phyloP scores from a whole-genome alignment of 495 filamentous ascomycete species.

The Podospora anserina region DNA sequence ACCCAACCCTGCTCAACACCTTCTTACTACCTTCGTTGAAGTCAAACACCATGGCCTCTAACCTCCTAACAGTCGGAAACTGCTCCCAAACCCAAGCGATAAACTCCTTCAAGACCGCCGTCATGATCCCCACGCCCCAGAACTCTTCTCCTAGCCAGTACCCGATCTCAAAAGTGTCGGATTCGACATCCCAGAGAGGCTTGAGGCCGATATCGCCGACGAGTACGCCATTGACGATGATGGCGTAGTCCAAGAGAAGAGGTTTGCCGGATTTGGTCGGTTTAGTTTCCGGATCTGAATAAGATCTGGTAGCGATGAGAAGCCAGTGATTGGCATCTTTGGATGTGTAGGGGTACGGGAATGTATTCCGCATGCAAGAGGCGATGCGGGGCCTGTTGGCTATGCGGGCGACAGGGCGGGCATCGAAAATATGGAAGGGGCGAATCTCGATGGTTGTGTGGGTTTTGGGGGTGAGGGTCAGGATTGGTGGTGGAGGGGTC shows the following conservation, averaged over 20 bases:
- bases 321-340: constrained; percentile 33
- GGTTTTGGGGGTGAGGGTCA: constrained; percentile 10
- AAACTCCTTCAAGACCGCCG: constrained; percentile 26
- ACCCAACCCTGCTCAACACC: constrained; percentile 39
- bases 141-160: constrained; percentile 37
- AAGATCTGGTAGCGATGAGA: not conserved
- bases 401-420: constrained; percentile 19
- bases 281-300: constrained; percentile 8
- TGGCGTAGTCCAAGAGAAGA: constrained; percentile 28
- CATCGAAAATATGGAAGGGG: constrained; percentile 31
- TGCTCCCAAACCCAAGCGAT: constrained; percentile 36
- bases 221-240: constrained; percentile 30
- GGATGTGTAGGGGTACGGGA: constrained; percentile 39
- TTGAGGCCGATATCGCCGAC: constrained; percentile 37
- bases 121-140: constrained; percentile 42
- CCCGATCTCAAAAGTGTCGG: constrained; percentile 36
- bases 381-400: constrained; percentile 34
- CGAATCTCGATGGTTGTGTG: constrained; percentile 26
- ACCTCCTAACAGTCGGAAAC: constrained; percentile 29
- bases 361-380: constrained; percentile 36
- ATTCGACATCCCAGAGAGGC: constrained; percentile 29
- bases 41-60: constrained; percentile 35
- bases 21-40: constrained; percentile 34
- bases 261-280: not conserved
- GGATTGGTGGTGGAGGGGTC: constrained; percentile 10